Percentiles rank a stretch among this genome's conserved stretches.
Conservation (phyloP, 495 filamentous ascomycete species). For the Durotheca rogersii region DNA sequence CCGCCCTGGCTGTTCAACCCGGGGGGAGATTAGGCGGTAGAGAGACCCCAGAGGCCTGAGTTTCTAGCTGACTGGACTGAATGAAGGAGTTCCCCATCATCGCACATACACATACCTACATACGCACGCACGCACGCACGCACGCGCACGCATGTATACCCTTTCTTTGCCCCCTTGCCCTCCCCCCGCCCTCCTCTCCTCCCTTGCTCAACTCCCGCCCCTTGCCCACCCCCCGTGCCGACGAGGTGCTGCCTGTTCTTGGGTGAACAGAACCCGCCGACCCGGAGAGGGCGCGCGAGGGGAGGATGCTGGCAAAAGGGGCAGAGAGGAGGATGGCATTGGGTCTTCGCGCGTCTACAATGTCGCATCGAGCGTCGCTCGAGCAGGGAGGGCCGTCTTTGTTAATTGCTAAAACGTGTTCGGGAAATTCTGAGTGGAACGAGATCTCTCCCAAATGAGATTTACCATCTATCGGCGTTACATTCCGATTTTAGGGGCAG, state of each 20-base stretch:
- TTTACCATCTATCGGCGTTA: conserved; percentile 35
- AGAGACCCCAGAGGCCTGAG: neutral
- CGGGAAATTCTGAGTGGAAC: conserved; percentile 35
- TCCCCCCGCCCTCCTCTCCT: neutral
- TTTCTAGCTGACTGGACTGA: too few species aligned
- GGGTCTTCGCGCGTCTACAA: conserved; percentile 12
- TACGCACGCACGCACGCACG: too few species aligned
- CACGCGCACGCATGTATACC: too few species aligned
- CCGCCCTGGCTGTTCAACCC: conserved; percentile 5
- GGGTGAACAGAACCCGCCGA: conserved; percentile 6
- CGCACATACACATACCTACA: too few species aligned
- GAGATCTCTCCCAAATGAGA: conserved; percentile 33
- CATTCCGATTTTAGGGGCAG: conserved; percentile 33
- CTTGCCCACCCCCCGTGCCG: conserved; percentile 3
- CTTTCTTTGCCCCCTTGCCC: conserved; percentile 12
- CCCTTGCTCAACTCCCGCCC: neutral
- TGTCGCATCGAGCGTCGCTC: conserved; percentile 25
- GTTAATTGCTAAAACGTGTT: conserved; percentile 36
- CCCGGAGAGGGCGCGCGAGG: conserved; percentile 1
- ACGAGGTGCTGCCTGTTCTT: conserved; percentile 13
- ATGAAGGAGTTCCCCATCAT: too few species aligned
- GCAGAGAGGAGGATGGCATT: conserved; percentile 1
- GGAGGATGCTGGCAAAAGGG: neutral
- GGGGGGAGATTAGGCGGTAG: conserved; percentile 6
- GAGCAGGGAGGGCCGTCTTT: conserved; percentile 29